These are phyloP conservation scores for Fomes fomentarius DNA, from an alignment of 1,284 basidiomycete species.

Conservation along the genomic window DNA sequence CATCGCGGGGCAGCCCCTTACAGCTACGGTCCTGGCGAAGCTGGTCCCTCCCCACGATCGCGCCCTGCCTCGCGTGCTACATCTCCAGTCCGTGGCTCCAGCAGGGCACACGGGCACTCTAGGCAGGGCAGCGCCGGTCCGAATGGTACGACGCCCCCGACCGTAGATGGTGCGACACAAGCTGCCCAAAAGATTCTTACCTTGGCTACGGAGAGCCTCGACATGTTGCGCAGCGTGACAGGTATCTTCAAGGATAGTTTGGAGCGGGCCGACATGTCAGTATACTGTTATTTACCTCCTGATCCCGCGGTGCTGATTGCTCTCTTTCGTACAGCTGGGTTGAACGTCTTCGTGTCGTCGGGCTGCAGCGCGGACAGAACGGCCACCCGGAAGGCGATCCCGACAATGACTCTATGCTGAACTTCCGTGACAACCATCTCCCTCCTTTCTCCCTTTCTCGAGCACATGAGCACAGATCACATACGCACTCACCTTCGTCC, in stretches of 20 bases:
- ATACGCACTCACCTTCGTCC: conserved; percentile 26
- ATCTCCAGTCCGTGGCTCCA: conserved; percentile 26
- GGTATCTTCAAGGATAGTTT: conserved; percentile 86
- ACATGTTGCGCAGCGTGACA: conserved; percentile 89
- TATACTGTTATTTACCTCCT: conserved; percentile 27
- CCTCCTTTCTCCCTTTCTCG: conserved; percentile 11
- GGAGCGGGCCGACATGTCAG: conserved; percentile 86
- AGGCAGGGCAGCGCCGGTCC: conserved; percentile 29
- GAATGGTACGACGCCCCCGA: conserved; percentile 36
- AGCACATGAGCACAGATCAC: conserved; percentile 15
- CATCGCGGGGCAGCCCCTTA: conserved; percentile 29
- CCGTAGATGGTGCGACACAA: conserved; percentile 59
- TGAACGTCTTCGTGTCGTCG: conserved; percentile 73
- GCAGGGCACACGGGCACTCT: conserved; percentile 30
- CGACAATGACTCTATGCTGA: conserved; percentile 17
- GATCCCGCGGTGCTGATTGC: conserved; percentile 7
- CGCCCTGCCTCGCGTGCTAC: conserved; percentile 38
- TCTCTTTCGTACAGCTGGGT: conserved; percentile 61
- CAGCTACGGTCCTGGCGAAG: conserved; percentile 33
- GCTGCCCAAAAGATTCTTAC: conserved; percentile 84
- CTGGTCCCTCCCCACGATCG: conserved; percentile 34
- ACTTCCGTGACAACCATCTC: conserved; percentile 23
- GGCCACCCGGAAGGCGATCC: conserved; percentile 18
- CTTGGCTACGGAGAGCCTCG: conserved; percentile 87
- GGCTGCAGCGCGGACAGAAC: conserved; percentile 61